These are phyloP conservation scores for Musa troglodytarum DNA, from an alignment of 176 grass and related monocot species.

Conservation along the genomic window DNA sequence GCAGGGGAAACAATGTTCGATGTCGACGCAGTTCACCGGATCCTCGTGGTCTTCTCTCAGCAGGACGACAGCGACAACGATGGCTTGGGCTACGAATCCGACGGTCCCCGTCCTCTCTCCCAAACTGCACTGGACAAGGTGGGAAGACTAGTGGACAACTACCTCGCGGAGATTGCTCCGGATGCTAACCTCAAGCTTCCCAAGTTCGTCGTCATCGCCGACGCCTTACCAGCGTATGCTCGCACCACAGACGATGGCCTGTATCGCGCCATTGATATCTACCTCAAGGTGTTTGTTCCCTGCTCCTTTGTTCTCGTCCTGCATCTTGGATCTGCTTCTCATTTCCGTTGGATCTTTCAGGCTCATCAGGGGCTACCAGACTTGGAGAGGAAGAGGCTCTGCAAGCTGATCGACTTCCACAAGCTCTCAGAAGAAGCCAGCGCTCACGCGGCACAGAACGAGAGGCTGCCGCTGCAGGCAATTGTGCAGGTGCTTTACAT, in stretches of 20 bases:
- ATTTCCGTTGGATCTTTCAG: slow-evolving; percentile 19
- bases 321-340: not conserved
- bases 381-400: slow-evolving; percentile 44
- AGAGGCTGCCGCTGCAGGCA: slow-evolving; percentile 49
- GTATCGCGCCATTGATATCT: slow-evolving; percentile 64
- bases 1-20: slow-evolving; percentile 57
- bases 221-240: slow-evolving; percentile 51
- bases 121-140: slow-evolving; percentile 36
- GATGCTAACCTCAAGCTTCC: slow-evolving; percentile 55
- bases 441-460: slow-evolving; percentile 55
- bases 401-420: slow-evolving; percentile 49
- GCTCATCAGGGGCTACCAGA: slow-evolving; percentile 45
- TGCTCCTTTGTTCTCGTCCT: not conserved
- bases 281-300: slow-evolving; percentile 38
- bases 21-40: slow-evolving; percentile 48
- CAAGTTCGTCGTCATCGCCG: slow-evolving; percentile 41
- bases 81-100: slow-evolving; percentile 14
- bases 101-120: slow-evolving; percentile 19
- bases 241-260: slow-evolving; percentile 45
- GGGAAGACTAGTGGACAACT: slow-evolving; percentile 42
- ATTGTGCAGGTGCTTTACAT: slow-evolving; percentile 68
- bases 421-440: slow-evolving; percentile 69
- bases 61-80: slow-evolving; percentile 40
- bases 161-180: slow-evolving; percentile 61
- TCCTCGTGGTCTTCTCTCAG: slow-evolving; percentile 53